phyloP scores from a whole-genome alignment of 2,329 filamentous ascomycete genomes.

The Sclerotiophoma versabilis region DNA sequence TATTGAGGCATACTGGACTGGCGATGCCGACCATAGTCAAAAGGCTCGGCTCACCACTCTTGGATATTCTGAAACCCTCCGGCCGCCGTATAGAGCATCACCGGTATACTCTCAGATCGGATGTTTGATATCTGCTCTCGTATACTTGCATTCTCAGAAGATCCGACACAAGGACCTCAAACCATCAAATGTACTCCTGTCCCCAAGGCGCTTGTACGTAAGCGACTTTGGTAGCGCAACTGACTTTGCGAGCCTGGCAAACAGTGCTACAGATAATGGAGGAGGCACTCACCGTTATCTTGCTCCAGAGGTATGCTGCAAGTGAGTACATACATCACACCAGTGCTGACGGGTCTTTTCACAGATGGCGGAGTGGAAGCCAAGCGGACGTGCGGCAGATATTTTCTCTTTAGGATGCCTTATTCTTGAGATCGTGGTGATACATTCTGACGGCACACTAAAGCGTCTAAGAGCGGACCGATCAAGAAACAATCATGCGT shows the following conservation, averaged over 20 bases:
- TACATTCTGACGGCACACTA: too few species aligned
- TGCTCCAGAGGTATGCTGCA: conserved; percentile 29
- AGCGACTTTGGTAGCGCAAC: conserved; percentile 32
- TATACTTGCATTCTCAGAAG: conserved; percentile 28
- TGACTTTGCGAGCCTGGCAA: conserved; percentile 28
- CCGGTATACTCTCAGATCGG: conserved; percentile 23
- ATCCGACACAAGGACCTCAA: conserved; percentile 36
- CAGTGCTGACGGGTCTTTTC: too few species aligned
- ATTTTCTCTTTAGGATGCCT: too few species aligned
- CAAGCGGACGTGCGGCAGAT: too few species aligned
- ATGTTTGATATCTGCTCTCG: conserved; percentile 26
- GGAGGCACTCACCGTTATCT: conserved; percentile 30
- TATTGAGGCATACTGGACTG: background rate
- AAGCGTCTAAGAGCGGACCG: too few species aligned
- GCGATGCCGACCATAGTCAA: background rate
- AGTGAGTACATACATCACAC: too few species aligned
- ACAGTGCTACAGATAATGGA: conserved; percentile 32
- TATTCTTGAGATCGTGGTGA: too few species aligned
- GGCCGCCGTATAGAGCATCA: conserved; percentile 62
- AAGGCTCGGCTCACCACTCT: background rate
- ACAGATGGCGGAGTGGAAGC: too few species aligned
- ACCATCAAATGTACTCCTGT: conserved; percentile 27
- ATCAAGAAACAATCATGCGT: too few species aligned
- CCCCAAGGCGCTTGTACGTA: conserved; percentile 18
- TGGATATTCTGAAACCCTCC: background rate